A percentile compares a stretch with the other conserved stretches of the same genome.
phyloP scores from a whole-genome alignment of 352 stramenopile genomes.

The Globisporangium rhizosaccharum region DNA sequence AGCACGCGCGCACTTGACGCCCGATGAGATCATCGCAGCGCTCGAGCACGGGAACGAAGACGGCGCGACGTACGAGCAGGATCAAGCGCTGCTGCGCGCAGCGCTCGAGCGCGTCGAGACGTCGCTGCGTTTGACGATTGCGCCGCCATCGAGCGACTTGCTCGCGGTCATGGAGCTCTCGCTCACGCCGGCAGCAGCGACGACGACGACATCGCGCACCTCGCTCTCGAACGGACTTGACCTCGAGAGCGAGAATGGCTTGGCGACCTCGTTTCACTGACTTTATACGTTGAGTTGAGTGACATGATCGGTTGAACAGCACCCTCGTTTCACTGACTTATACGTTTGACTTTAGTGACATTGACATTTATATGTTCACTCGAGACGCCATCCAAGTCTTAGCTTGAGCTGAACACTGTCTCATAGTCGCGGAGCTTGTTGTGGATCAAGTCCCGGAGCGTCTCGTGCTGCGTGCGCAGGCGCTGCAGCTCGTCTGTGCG shows the following conservation, averaged over 20 bases:
- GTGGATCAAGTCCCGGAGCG: conserved; percentile 28
- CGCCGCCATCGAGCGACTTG: conserved; percentile 47
- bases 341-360: too few species aligned
- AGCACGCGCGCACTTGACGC: conserved; percentile 17
- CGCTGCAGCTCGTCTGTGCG: background rate
- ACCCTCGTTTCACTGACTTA: too few species aligned
- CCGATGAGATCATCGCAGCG: conserved; percentile 41
- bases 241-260: conserved; percentile 11
- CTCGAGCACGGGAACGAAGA: conserved; percentile 42
- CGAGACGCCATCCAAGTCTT: too few species aligned
- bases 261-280: conserved; percentile 15
- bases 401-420: conserved; percentile 16
- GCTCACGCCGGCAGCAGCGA: conserved; percentile 10
- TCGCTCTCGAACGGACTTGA: conserved; percentile 32
- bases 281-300: too few species aligned
- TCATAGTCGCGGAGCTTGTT: conserved; percentile 36
- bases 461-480: conserved; percentile 28
- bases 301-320: too few species aligned
- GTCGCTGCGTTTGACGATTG: conserved; percentile 47
- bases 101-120: conserved; percentile 39
- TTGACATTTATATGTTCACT: too few species aligned
- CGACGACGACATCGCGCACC: conserved; percentile 20
- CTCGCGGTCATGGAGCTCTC: conserved; percentile 61
- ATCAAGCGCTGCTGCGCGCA: conserved; percentile 41
- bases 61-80: conserved; percentile 47